phyloP scores from a whole-genome alignment of 305 asterid species.

The Petunia hybrid region DNA sequence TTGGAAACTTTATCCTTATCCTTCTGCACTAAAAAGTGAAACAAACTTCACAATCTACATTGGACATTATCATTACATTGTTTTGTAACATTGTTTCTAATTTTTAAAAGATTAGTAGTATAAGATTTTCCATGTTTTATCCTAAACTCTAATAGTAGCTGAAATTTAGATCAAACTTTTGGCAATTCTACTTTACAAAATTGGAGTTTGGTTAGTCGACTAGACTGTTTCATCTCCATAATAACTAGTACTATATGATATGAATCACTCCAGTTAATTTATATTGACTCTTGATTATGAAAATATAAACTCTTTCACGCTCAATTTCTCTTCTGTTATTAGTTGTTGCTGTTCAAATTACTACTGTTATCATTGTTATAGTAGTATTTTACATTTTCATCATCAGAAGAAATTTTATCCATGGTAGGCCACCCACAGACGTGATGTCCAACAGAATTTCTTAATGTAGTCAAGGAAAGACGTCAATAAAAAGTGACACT shows the following conservation, averaged over 20 bases:
- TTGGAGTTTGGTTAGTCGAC: not conserved
- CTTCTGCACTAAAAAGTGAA: constrained; percentile 21
- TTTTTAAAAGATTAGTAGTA: no score
- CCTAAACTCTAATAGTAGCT: no score
- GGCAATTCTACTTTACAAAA: not conserved
- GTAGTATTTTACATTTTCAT: not conserved
- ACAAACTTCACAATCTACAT: not conserved
- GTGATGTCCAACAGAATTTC: constrained; percentile 26
- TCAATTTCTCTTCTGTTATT: no score
- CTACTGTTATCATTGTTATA: not conserved
- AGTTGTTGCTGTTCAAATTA: not conserved
- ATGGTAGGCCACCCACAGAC: constrained; percentile 9
- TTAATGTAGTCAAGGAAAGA: not conserved
- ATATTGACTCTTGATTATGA: no score
- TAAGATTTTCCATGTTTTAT: no score
- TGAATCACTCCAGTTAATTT: no score
- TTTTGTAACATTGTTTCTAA: no score
- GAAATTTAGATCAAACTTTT: not conserved
- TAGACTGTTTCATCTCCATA: not conserved
- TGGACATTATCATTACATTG: no score
- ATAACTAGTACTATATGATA: not conserved
- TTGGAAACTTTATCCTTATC: constrained; percentile 23
- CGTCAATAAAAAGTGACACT: constrained; percentile 9
- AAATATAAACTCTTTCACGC: no score
- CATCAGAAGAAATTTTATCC: not conserved